phyloP scores from a whole-genome alignment of 2,329 filamentous ascomycete species.

The Arthrobotrys pseudoclavata region DNA sequence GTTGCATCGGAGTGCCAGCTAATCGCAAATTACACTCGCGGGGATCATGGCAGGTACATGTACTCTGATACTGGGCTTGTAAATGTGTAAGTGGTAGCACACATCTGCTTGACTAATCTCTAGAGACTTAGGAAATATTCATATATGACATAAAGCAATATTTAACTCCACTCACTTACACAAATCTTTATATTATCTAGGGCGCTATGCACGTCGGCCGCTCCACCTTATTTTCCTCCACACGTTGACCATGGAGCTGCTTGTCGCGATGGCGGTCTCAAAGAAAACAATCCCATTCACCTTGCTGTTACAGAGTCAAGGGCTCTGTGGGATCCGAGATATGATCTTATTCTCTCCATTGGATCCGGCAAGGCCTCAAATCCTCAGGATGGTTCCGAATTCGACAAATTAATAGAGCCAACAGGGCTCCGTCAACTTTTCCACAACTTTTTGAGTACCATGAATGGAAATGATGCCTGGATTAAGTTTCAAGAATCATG shows the following conservation, averaged over 20 bases:
- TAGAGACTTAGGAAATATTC: too few species aligned
- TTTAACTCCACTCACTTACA: too few species aligned
- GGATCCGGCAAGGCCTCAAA: constrained; percentile 2
- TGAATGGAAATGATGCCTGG: constrained; percentile 25
- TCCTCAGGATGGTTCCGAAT: not conserved
- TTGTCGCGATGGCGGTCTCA: constrained; percentile 30
- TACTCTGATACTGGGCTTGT: too few species aligned
- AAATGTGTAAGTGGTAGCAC: too few species aligned
- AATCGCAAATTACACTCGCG: too few species aligned
- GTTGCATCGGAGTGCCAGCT: too few species aligned
- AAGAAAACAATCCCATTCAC: constrained; percentile 23
- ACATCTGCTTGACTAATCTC: too few species aligned
- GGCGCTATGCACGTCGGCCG: constrained; percentile 20
- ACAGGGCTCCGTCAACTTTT: not conserved
- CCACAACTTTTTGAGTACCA: not conserved
- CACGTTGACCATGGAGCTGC: not conserved
- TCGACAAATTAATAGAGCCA: not conserved
- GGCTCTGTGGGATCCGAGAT: not conserved
- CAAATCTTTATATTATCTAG: too few species aligned
- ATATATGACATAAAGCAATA: too few species aligned
- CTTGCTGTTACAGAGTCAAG: constrained; percentile 1
- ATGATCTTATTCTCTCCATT: constrained; percentile 11
- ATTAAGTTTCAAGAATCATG: constrained; percentile 1
- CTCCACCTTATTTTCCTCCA: constrained; percentile 18
- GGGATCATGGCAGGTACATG: too few species aligned